These are phyloP conservation scores for Pyrrhoderma lamaoense DNA, from an alignment of 1,284 basidiomycete genomes.

Conservation along the genomic window DNA sequence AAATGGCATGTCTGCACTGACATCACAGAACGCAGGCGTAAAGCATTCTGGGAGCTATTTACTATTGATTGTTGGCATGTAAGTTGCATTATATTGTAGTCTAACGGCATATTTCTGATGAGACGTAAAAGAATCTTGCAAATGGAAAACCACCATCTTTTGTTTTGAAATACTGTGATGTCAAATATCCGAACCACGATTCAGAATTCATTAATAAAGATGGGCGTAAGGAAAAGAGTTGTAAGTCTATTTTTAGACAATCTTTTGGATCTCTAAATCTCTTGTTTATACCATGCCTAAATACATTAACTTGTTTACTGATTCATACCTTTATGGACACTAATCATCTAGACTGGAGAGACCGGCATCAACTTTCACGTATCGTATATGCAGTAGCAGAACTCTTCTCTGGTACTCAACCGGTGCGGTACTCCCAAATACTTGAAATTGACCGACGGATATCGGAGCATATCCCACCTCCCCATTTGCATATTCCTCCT, in stretches of 20 bases:
- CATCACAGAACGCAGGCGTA: constrained; percentile 33
- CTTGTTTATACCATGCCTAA: background rate
- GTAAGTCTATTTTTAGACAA: constrained; percentile 13
- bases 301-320: background rate
- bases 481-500: constrained; percentile 12
- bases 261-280: background rate
- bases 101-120: background rate
- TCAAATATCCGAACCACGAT: constrained; percentile 14
- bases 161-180: constrained; percentile 15
- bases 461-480: constrained; percentile 7
- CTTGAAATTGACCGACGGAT: constrained; percentile 17
- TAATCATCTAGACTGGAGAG: constrained; percentile 13
- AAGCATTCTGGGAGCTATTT: constrained; percentile 39
- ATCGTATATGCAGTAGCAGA: constrained; percentile 11
- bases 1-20: constrained; percentile 34
- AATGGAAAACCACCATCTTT: constrained; percentile 18
- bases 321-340: background rate
- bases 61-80: constrained; percentile 32
- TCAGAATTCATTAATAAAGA: constrained; percentile 9
- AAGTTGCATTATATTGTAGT: background rate
- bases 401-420: constrained; percentile 10
- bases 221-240: constrained; percentile 9
- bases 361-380: constrained; percentile 8
- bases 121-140: constrained; percentile 13
- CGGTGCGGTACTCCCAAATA: constrained; percentile 14